These are phyloP conservation scores for Thalassiosira exigua DNA, from an alignment of 352 stramenopile genomes.

Conservation along the genomic window DNA sequence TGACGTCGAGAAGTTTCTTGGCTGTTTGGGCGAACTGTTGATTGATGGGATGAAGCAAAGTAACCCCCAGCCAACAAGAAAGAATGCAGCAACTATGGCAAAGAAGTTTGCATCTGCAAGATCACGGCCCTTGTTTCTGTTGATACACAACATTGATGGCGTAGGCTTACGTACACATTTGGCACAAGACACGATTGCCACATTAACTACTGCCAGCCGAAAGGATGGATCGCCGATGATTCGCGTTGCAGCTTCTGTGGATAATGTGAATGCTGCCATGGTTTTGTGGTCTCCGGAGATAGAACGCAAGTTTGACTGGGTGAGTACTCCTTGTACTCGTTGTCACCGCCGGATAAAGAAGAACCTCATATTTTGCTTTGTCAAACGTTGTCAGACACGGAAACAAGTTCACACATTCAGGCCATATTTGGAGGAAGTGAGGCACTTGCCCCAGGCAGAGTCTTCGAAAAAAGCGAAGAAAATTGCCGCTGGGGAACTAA, in stretches of 20 bases:
- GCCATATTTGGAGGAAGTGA: slow-evolving; percentile 77
- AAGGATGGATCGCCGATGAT: slow-evolving; percentile 58
- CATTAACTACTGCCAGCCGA: slow-evolving; percentile 61
- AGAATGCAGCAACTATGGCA: slow-evolving; percentile 8
- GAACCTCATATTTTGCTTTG: no score
- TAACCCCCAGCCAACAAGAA: background rate
- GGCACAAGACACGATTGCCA: slow-evolving; percentile 68
- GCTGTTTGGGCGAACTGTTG: slow-evolving; percentile 67
- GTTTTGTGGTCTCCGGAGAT: slow-evolving; percentile 62
- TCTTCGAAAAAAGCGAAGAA: slow-evolving; percentile 35
- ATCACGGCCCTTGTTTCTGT: slow-evolving; percentile 65
- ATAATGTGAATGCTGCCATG: slow-evolving; percentile 74
- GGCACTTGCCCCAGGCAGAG: slow-evolving; percentile 15
- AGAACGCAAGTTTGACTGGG: slow-evolving; percentile 68
- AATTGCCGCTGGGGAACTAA: slow-evolving; percentile 12
- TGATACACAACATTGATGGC: slow-evolving; percentile 82
- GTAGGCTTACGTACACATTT: slow-evolving; percentile 51
- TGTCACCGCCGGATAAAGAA: no score
- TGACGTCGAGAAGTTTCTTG: slow-evolving; percentile 64
- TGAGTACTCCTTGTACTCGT: slow-evolving; percentile 49
- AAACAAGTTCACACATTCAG: slow-evolving; percentile 69
- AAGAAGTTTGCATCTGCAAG: slow-evolving; percentile 51
- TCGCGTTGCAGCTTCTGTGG: slow-evolving; percentile 72
- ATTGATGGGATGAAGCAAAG: slow-evolving; percentile 35
- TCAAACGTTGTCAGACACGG: no score